Percentiles rank a stretch among this genome's conserved stretches.
Evolutionary conservation across 2,329 filamentous ascomycete species (phyloP).

Genomic region (Aureobasidium sp.): DNA sequence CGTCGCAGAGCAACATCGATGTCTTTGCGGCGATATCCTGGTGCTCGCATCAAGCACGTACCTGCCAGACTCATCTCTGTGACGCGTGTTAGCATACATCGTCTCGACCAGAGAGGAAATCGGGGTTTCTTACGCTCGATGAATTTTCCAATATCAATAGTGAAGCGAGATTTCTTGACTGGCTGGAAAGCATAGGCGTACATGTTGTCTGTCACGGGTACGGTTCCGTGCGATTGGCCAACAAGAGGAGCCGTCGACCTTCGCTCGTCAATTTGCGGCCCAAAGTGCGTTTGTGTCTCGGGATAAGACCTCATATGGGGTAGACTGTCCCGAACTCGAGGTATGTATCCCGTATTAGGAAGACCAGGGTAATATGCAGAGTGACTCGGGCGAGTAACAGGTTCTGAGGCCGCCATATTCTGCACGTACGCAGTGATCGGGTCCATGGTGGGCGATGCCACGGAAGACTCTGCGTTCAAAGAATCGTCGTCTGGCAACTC

Average conservation of each 20-base stretch:
- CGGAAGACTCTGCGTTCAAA: background rate
- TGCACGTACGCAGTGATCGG: background rate
- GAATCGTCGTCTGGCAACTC: conserved; percentile 34
- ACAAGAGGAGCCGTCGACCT: background rate
- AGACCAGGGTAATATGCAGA: background rate
- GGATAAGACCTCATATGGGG: background rate
- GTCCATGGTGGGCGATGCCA: background rate
- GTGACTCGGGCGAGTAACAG: background rate
- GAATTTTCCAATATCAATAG: conserved; percentile 2
- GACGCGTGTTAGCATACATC: background rate
- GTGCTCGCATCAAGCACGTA: conserved; percentile 7
- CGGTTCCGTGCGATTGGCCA: background rate
- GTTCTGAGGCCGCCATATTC: background rate
- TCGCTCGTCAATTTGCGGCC: background rate
- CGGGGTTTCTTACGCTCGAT: background rate
- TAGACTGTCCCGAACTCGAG: background rate
- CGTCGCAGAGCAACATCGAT: conserved; percentile 2
- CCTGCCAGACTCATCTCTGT: background rate
- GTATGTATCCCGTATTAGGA: background rate
- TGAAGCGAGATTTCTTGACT: background rate
- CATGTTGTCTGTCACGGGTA: background rate
- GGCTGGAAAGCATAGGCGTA: background rate
- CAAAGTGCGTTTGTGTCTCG: background rate
- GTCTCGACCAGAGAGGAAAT: background rate
- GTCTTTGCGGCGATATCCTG: conserved; percentile 6